Evolutionary conservation across 177 flowering plant genomes (phyloP).

Genomic region (Vitis hybrid): DNA sequence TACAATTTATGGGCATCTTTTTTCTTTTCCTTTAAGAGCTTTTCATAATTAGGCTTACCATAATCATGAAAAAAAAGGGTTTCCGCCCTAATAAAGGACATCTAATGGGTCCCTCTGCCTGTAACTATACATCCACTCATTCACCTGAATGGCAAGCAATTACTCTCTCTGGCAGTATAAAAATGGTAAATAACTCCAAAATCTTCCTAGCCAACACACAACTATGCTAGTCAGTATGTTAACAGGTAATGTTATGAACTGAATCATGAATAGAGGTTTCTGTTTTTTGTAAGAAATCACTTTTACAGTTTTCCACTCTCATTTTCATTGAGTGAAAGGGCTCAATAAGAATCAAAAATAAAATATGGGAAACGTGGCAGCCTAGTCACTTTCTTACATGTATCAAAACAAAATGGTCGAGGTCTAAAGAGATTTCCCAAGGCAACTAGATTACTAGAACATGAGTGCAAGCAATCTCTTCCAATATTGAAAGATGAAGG

Average conservation of each 20-base stretch:
- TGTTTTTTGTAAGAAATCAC: too few species aligned
- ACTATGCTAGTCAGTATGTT: too few species aligned
- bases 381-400: not conserved
- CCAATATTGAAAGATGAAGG: not conserved
- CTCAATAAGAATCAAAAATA: too few species aligned
- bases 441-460: not conserved
- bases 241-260: too few species aligned
- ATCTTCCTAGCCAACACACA: not conserved
- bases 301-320: too few species aligned
- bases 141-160: not conserved
- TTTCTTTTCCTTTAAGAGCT: constrained; percentile 27
- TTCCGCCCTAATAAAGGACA: constrained; percentile 19
- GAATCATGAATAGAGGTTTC: too few species aligned
- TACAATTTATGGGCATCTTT: constrained; percentile 19
- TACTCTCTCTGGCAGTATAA: not conserved
- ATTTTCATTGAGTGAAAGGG: too few species aligned
- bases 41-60: constrained; percentile 32
- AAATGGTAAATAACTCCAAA: not conserved
- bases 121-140: constrained; percentile 6
- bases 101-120: constrained; percentile 18
- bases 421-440: not conserved
- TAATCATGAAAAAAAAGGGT: constrained; percentile 13
- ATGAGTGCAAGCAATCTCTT: constrained; percentile 1
- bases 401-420: not conserved
- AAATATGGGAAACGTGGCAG: too few species aligned